These are phyloP conservation scores for Seminavis robusta DNA, from an alignment of 108 stramenopile species.

Conservation along the genomic window DNA sequence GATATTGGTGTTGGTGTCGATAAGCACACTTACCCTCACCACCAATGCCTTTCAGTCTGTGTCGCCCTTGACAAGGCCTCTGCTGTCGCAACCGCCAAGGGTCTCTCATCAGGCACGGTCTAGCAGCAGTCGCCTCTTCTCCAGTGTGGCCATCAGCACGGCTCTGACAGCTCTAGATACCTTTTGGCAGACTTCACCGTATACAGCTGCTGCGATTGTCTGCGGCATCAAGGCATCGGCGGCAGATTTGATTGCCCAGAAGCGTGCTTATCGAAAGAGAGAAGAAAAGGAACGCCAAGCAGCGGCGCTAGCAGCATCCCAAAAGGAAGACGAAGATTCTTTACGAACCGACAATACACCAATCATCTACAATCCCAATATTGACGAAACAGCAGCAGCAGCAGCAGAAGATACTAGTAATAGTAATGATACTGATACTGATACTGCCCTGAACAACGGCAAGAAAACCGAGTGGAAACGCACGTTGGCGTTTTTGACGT, in stretches of 20 bases:
- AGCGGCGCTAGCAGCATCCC: neutral
- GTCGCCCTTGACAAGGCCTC: no score
- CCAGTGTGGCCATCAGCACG: no score
- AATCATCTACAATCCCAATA: neutral
- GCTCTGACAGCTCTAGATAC: slow-evolving; percentile 1
- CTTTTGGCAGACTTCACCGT: slow-evolving; percentile 27
- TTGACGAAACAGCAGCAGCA: neutral
- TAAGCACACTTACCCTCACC: no score
- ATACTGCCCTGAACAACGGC: neutral
- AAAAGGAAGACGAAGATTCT: neutral
- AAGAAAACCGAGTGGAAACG: slow-evolving; percentile 14
- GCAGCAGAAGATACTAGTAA: neutral
- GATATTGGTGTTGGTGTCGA: no score
- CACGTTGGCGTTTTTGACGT: slow-evolving; percentile 49
- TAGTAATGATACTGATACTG: neutral
- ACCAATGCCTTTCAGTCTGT: no score
- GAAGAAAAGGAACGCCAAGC: no score
- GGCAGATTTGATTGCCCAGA: slow-evolving; percentile 38
- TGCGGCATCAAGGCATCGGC: slow-evolving; percentile 31
- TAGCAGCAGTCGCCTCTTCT: neutral
- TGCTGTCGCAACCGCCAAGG: no score
- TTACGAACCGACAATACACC: neutral
- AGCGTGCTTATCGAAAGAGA: slow-evolving; percentile 12
- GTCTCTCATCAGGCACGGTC: no score
- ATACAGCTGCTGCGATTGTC: slow-evolving; percentile 21